phyloP scores from a whole-genome alignment of 495 filamentous ascomycete species.

The Penicillium antarcticum region DNA sequence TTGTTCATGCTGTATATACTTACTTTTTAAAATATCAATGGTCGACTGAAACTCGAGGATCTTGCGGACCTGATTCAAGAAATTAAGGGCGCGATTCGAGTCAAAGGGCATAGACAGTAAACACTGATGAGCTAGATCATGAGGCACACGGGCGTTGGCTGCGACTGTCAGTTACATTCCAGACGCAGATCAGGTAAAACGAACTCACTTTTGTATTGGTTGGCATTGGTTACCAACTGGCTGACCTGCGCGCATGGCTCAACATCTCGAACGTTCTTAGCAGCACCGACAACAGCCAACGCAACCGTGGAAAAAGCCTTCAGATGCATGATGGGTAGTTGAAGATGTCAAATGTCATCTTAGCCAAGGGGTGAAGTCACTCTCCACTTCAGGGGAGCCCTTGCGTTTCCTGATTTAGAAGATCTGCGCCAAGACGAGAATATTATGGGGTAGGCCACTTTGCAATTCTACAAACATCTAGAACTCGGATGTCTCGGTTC shows the following conservation, averaged over 20 bases:
- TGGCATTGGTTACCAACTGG: conserved; percentile 16
- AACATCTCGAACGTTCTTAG: conserved; percentile 12
- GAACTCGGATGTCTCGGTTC: conserved; percentile 30
- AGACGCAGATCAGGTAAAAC: not conserved
- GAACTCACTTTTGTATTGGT: conserved; percentile 14
- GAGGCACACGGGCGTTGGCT: conserved; percentile 16
- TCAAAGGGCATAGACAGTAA: conserved; percentile 57
- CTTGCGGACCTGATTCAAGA: conserved; percentile 53
- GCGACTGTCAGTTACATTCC: conserved; percentile 13
- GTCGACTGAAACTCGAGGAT: conserved; percentile 58
- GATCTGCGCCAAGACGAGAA: conserved; percentile 19
- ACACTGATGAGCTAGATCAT: conserved; percentile 45
- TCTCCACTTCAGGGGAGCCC: conserved; percentile 23
- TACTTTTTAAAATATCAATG: conserved; percentile 46
- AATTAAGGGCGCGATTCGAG: conserved; percentile 43
- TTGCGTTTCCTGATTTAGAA: conserved; percentile 25
- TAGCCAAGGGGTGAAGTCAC: conserved; percentile 4
- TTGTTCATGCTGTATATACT: not conserved
- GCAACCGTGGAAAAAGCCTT: conserved; percentile 13
- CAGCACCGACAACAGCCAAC: conserved; percentile 10
- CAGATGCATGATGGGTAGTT: conserved; percentile 16
- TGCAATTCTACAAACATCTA: not conserved
- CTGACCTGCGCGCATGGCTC: conserved; percentile 27
- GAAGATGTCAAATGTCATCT: conserved; percentile 3
- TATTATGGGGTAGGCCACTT: not conserved